Percentiles rank a stretch among this genome's conserved stretches.
phyloP scores from a whole-genome alignment of 2,329 filamentous ascomycete species.

The Fusarium proliferatum region DNA sequence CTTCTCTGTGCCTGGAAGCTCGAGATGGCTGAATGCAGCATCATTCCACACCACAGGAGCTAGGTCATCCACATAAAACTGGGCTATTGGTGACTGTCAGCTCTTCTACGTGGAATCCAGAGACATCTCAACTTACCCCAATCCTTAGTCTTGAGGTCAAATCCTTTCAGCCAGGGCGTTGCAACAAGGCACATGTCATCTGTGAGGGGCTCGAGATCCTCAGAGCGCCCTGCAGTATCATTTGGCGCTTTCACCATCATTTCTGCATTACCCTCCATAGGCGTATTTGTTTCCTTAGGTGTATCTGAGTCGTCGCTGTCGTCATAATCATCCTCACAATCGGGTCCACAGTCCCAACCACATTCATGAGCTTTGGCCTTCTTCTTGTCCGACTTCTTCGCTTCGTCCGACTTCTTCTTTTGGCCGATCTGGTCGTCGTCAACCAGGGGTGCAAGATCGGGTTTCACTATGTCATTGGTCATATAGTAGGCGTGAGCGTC shows the following conservation, averaged over 20 bases:
- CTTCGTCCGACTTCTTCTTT: neutral
- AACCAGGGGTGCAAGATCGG: constrained; percentile 33
- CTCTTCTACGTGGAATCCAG: neutral
- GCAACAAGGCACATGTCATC: constrained; percentile 51
- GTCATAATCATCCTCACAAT: neutral
- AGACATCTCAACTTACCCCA: neutral
- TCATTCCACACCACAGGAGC: constrained; percentile 48
- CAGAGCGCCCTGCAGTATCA: constrained; percentile 14
- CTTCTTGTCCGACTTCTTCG: neutral
- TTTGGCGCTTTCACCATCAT: neutral
- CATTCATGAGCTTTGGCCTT: neutral
- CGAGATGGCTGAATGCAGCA: constrained; percentile 51
- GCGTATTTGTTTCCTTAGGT: neutral
- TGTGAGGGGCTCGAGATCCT: constrained; percentile 44
- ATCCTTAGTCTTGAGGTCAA: constrained; percentile 52
- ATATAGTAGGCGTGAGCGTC: constrained; percentile 52
- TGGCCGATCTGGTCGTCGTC: neutral
- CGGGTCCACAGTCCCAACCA: neutral
- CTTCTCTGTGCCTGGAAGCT: constrained; percentile 52
- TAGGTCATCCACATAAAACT: neutral
- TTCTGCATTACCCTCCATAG: neutral
- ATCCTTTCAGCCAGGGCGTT: constrained; percentile 52
- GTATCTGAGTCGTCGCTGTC: neutral
- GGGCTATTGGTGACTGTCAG: neutral
- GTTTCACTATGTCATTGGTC: constrained; percentile 46